phyloP scores from a whole-genome alignment of 495 filamentous ascomycete species.

The Talaromyces thailandensis region DNA sequence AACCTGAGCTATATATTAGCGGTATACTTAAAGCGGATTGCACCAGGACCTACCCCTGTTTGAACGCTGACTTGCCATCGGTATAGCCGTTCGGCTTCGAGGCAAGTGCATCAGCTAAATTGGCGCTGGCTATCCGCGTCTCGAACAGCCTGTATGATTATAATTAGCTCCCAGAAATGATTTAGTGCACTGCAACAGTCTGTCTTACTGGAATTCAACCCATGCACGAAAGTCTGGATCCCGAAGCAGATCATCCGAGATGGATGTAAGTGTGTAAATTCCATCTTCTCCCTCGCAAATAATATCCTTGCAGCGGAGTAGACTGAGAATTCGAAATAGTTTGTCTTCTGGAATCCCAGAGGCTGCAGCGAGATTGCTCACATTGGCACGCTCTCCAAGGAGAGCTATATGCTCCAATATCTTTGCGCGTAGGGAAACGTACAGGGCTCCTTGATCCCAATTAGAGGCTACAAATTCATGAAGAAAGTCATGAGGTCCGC shows the following conservation, averaged over 20 bases:
- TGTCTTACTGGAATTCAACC: background rate
- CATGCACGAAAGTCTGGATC: background rate
- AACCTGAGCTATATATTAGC: background rate
- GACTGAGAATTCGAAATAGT: background rate
- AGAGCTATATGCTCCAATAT: background rate
- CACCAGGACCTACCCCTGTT: background rate
- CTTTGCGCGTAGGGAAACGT: background rate
- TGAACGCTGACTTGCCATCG: background rate
- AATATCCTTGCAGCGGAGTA: background rate
- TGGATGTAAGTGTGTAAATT: background rate
- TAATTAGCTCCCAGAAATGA: background rate
- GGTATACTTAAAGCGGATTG: background rate
- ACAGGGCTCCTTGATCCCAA: background rate
- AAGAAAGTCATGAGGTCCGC: background rate
- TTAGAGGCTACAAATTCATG: background rate
- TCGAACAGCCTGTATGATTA: background rate
- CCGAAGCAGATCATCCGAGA: background rate
- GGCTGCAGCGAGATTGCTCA: background rate
- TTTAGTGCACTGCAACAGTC: background rate
- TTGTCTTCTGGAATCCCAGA: background rate
- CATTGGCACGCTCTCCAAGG: background rate
- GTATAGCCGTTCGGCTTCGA: background rate
- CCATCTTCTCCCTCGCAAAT: background rate
- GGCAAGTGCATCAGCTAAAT: background rate
- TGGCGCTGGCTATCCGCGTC: background rate